Base-by-base conservation (phyloP, 2,329 filamentous ascomycete species). In the Biscogniauxia mediterranea region DNA sequence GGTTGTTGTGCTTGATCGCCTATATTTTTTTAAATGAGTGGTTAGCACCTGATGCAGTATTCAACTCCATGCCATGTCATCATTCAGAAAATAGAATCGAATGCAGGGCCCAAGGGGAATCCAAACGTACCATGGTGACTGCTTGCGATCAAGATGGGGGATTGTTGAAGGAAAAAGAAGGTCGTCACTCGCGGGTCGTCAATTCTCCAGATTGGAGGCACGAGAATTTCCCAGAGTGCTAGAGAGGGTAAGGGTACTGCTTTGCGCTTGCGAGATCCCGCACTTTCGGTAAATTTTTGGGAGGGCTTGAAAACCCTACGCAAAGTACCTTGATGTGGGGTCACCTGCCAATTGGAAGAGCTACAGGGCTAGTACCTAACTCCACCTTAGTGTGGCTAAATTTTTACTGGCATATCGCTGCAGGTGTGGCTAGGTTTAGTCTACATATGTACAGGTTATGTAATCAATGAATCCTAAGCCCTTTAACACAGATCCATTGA, bases 1-100 rank as follows among this genome's bases (percentile, higher is more conserved):
- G 91, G 87, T 97, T 93, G 86, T 98, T 98, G 91, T 97, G 93
- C 89, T 96, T 96, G 92, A 98, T 97, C 87, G 94, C 91, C 93
- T 91, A 76, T n/a, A n/a, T n/a, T n/a, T n/a, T 89, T 77, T 72
- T 70, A 66, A 72, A 69, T 56, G 62, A 74, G 61, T 75, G 15
- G 74, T 73, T 66, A 75, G 75, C 68, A 71, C 62, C 64, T 64
- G 66, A 63, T 32, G 28, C 28, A 32, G 7, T 32, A 13, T 32
- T 32, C 28, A 6, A 32, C 28, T 32, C 7, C 3, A 32, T 32
- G 11, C 7, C 28, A 5, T 32, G 68, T 62, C 65, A 63, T 62
- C 65, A 63, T 63, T 64, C 65, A 68, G 63, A 70, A 55, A 20
- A 20, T 5, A 42, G 28, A 1, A 19, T 54, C 11, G 20, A 9